Base-by-base conservation (phyloP, 2,329 filamentous ascomycete species). In the Penicillium hesseltinei region DNA sequence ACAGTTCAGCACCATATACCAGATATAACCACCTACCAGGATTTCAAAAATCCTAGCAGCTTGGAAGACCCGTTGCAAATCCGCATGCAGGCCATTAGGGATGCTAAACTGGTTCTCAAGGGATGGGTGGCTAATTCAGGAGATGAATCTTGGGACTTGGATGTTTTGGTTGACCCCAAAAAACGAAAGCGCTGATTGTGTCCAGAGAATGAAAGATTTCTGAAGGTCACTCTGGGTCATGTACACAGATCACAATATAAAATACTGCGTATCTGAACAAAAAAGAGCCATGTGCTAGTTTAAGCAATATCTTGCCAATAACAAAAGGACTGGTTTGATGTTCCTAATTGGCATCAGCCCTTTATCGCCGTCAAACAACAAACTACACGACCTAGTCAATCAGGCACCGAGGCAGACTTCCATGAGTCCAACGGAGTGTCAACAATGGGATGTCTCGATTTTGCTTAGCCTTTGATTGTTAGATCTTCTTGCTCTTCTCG, bases 71-170 rank as follows among this genome's bases (percentile, higher is more conserved):
- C 60, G 3, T 57, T 64, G 21, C 56, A 45, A 42, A 56, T 66
- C 23, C 65, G 69, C n/a, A 63, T 57, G 36, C 45, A 63, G 39
- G 74, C 71, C 15, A 66, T 73, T 27, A 54, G 46, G 27, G 72
- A 74, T 46, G 68, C 72, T 4, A 75, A 69, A 56, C 21, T 52
- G 9, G 65, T 70, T 23, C 62, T 77, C 15, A 66, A 64, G 36
- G 73, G 71, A 13, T 77, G 75, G 75, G 51, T 71, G 40, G 64
- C 69, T 13, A 77, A 77, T 62, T 21, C 57, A 2, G 72, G 73
- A 4, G 75, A 77, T 62, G 75, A 72, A 53, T 48, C 51, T 27
- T 77, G 75, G 75, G 67, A 65, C 1, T 62, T 76, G 54, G 66
- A 70, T 19, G 72, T 72, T 25, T 56, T 74, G 25, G 39, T 66